These are phyloP conservation scores for Penicillium corylophilum DNA, from an alignment of 2,329 filamentous ascomycete species.

Conservation along the genomic window DNA sequence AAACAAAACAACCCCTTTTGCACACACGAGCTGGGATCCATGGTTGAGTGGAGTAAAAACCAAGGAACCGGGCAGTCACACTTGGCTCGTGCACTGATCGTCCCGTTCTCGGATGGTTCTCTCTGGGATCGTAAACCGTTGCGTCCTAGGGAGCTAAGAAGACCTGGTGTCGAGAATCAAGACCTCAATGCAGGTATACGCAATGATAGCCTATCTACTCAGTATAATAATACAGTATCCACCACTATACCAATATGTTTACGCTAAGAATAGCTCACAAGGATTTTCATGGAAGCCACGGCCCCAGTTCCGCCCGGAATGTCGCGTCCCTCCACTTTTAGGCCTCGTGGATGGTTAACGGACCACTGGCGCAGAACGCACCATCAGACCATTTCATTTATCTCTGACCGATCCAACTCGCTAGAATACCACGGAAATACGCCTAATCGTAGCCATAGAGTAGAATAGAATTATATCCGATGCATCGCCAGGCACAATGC, in stretches of 20 bases:
- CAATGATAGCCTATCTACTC: not conserved
- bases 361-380: not conserved
- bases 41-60: slow-evolving; percentile 3
- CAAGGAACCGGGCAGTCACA: slow-evolving; percentile 4
- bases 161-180: too few species aligned
- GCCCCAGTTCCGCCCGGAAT: slow-evolving; percentile 2
- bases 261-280: not conserved
- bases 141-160: too few species aligned
- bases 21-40: not conserved
- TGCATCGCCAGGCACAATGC: not conserved
- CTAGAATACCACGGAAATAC: too few species aligned
- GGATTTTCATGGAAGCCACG: slow-evolving; percentile 3
- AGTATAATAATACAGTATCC: not conserved
- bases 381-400: not conserved
- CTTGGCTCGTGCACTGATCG: slow-evolving; percentile 12
- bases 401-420: not conserved
- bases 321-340: not conserved
- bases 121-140: not conserved
- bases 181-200: not conserved
- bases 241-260: not conserved
- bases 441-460: too few species aligned
- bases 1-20: not conserved
- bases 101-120: not conserved
- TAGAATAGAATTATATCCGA: not conserved
- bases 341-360: not conserved